Percentiles rank a stretch among this genome's conserved stretches.
These are phyloP conservation scores for Corymbia citriodora DNA, from an alignment of 441 rosid species.

Conservation along the genomic window DNA sequence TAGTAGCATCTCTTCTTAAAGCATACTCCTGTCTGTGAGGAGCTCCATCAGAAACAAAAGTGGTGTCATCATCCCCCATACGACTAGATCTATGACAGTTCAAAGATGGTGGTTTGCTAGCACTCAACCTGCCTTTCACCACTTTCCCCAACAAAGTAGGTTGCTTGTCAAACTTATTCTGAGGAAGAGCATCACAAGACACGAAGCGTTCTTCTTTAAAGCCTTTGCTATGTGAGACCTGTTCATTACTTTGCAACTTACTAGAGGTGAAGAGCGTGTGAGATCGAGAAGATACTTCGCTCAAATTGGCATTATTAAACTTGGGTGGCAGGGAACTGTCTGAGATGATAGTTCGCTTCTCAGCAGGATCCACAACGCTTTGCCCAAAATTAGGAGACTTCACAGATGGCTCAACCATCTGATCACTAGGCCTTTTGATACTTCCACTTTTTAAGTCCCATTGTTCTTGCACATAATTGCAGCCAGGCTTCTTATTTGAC, in stretches of 20 bases:
- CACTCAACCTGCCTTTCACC: neutral
- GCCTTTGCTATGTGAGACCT: slow-evolving; percentile 7
- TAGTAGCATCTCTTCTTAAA: neutral
- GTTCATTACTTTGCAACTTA: slow-evolving; percentile 23
- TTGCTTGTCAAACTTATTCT: slow-evolving; percentile 1
- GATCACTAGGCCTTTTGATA: slow-evolving; percentile 10
- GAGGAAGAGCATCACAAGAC: slow-evolving; percentile 17
- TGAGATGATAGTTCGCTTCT: slow-evolving; percentile 15
- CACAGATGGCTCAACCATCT: slow-evolving; percentile 16
- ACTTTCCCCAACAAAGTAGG: slow-evolving; percentile 10
- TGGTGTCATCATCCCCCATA: slow-evolving; percentile 3
- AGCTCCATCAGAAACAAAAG: slow-evolving; percentile 1
- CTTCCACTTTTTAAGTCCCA: slow-evolving; percentile 18
- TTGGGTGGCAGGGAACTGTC: slow-evolving; percentile 19
- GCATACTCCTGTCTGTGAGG: neutral
- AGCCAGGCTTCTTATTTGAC: slow-evolving; percentile 22
- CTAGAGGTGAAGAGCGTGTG: slow-evolving; percentile 36
- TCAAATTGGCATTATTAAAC: slow-evolving; percentile 8
- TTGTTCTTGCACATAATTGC: slow-evolving; percentile 19
- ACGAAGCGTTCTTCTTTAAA: slow-evolving; percentile 1
- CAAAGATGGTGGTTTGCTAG: slow-evolving; percentile 11
- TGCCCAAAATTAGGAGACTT: slow-evolving; percentile 62
- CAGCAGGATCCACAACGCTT: slow-evolving; percentile 30
- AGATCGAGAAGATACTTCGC: slow-evolving; percentile 5
- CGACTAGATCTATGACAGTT: slow-evolving; percentile 18